Percentiles rank a stretch among this genome's conserved stretches.
These are phyloP conservation scores for Cyathus striatus DNA, from an alignment of 768 basidiomycete genomes.

Conservation along the genomic window DNA sequence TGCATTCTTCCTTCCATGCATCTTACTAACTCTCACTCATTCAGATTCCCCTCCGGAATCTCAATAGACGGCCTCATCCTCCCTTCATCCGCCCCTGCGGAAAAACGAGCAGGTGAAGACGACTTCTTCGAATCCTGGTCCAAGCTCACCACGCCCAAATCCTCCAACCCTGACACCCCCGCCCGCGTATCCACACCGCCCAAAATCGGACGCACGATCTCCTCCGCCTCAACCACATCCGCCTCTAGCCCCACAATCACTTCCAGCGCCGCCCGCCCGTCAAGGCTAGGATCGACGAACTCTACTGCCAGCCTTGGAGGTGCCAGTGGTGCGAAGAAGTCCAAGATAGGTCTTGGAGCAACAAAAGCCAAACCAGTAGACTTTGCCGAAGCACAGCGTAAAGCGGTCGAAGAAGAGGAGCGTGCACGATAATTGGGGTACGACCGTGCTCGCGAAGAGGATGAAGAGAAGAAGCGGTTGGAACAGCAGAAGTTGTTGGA, in stretches of 20 bases:
- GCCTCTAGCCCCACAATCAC: too few relatives aligned
- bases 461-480: conserved; percentile 68
- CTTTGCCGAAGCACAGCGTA: conserved; percentile 91
- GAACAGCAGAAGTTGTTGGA: too few relatives aligned
- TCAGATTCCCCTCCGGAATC: conserved; percentile 76
- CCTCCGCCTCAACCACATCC: too few relatives aligned
- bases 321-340: conserved; percentile 47
- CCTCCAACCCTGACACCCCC: conserved; percentile 26
- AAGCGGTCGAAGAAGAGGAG: conserved; percentile 89
- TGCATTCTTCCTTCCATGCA: too few relatives aligned
- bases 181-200: too few relatives aligned
- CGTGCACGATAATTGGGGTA: conserved; percentile 89
- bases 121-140: conserved; percentile 99
- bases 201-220: too few relatives aligned
- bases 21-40: too few relatives aligned
- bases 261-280: conserved; percentile 36
- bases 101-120: conserved; percentile 58
- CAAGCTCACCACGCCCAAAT: conserved; percentile 63
- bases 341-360: conserved; percentile 80
- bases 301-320: too few relatives aligned
- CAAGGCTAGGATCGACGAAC: conserved; percentile 32
- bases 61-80: conserved; percentile 79
- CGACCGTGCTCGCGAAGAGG: conserved; percentile 79
- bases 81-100: conserved; percentile 24
- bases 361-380: conserved; percentile 84